phyloP scores from a whole-genome alignment of 2,329 filamentous ascomycete species.

The Ophiostoma piceae region DNA sequence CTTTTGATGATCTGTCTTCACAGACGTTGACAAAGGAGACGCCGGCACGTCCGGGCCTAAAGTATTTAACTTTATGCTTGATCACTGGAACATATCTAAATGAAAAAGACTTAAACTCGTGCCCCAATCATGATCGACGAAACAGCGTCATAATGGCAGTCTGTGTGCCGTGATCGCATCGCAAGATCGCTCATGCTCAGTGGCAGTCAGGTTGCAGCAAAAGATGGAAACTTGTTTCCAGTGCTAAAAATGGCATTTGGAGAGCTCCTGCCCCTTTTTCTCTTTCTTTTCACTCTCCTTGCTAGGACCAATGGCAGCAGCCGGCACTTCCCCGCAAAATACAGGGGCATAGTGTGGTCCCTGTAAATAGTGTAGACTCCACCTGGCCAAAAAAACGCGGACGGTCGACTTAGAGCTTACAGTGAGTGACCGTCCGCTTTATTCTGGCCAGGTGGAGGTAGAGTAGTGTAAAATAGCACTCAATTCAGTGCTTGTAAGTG shows the following conservation, averaged over 20 bases:
- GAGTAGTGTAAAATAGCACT: not conserved
- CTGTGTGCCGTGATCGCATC: not conserved
- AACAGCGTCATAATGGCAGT: not conserved
- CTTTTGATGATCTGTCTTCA: too few relatives aligned
- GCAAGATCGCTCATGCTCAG: not conserved
- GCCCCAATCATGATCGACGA: not conserved
- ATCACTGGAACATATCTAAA: too few relatives aligned
- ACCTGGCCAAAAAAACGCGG: too few relatives aligned
- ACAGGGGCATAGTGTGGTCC: constrained; percentile 12
- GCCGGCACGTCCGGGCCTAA: too few relatives aligned
- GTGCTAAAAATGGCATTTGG: not conserved
- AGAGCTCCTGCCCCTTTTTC: constrained; percentile 8
- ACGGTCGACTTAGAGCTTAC: too few relatives aligned
- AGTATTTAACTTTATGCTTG: too few relatives aligned
- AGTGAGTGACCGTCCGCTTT: too few relatives aligned
- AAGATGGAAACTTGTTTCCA: not conserved
- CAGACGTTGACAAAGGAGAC: too few relatives aligned
- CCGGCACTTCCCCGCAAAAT: constrained; percentile 22
- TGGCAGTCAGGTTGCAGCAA: not conserved
- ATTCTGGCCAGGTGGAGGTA: too few relatives aligned
- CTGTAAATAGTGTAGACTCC: not conserved
- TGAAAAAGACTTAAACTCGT: too few relatives aligned
- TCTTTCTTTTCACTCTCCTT: not conserved
- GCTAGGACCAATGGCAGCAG: not conserved
- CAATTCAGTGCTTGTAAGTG: not conserved